These are phyloP conservation scores for Fusarium praegraminearum DNA, from an alignment of 2,329 filamentous ascomycete species.

Conservation along the genomic window DNA sequence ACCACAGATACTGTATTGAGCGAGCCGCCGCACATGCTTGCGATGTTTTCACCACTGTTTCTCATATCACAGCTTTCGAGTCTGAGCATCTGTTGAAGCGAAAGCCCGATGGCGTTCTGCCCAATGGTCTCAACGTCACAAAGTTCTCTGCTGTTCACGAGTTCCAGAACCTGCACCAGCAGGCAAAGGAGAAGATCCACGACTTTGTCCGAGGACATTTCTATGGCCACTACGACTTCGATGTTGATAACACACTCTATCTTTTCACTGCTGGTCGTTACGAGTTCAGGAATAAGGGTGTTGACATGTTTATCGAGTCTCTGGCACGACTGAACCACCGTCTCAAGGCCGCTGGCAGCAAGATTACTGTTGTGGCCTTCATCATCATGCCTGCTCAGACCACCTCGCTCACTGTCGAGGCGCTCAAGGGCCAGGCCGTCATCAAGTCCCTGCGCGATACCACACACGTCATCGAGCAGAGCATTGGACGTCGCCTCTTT, in stretches of 20 bases:
- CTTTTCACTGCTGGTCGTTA: conserved; percentile 98
- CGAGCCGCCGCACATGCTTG: conserved; percentile 89
- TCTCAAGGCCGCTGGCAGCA: conserved; percentile 85
- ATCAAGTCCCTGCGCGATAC: conserved; percentile 97
- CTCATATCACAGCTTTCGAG: conserved; percentile 98
- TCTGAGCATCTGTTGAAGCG: conserved; percentile 97
- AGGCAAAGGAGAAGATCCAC: conserved; percentile 97
- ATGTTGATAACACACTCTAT: conserved; percentile 95
- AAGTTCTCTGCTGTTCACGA: conserved; percentile 99
- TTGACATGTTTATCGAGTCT: conserved; percentile 99
- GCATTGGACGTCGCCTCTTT: conserved; percentile 93
- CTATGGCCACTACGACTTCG: conserved; percentile 97
- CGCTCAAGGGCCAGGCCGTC: conserved; percentile 94
- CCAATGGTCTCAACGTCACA: conserved; percentile 95
- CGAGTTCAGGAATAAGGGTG: conserved; percentile 98
- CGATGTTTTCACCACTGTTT: conserved; percentile 98
- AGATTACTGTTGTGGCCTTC: conserved; percentile 95
- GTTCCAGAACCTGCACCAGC: conserved; percentile 97
- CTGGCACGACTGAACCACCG: conserved; percentile 93
- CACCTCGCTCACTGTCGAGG: conserved; percentile 92
- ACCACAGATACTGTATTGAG: conserved; percentile 98
- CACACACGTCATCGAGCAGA: conserved; percentile 89
- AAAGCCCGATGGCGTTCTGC: conserved; percentile 95
- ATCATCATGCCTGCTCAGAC: conserved; percentile 99
- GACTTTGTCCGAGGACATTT: conserved; percentile 99